phyloP scores from a whole-genome alignment of 331 rosid genomes.

The Cucumis variabilis region DNA sequence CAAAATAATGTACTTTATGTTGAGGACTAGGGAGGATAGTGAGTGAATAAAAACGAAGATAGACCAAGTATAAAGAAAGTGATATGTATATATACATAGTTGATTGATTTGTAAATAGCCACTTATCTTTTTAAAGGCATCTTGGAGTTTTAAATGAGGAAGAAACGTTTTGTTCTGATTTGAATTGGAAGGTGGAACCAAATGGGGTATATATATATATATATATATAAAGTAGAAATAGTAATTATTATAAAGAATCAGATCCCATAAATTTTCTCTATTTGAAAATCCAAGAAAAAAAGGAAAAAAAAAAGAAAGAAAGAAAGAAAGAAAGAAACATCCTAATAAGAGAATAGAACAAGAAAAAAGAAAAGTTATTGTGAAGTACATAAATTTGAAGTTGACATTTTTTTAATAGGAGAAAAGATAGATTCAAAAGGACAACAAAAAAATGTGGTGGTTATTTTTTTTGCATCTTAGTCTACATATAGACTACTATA shows the following conservation, averaged over 20 bases:
- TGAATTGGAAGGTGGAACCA: background rate
- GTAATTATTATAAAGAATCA: background rate
- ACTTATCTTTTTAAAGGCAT: conserved; percentile 3
- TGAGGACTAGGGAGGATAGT: background rate
- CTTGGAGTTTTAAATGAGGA: background rate
- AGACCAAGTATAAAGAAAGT: too few relatives aligned
- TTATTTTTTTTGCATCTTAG: background rate
- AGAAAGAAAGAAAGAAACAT: too few relatives aligned
- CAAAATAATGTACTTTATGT: too few relatives aligned
- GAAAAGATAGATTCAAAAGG: background rate
- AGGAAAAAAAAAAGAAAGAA: background rate
- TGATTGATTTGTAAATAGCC: background rate
- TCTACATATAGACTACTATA: background rate
- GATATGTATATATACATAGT: too few relatives aligned
- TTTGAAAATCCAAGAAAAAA: background rate
- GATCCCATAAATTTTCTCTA: background rate
- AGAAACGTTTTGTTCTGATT: background rate
- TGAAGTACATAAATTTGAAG: conserved; percentile 7
- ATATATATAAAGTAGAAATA: background rate
- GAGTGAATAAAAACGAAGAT: background rate
- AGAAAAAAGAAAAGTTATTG: background rate
- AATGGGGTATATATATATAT: background rate
- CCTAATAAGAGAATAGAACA: background rate
- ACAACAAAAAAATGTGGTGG: background rate
- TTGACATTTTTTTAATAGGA: background rate